Conservation (phyloP, 306 rosid genomes). For the Glycine tomentella region DNA sequence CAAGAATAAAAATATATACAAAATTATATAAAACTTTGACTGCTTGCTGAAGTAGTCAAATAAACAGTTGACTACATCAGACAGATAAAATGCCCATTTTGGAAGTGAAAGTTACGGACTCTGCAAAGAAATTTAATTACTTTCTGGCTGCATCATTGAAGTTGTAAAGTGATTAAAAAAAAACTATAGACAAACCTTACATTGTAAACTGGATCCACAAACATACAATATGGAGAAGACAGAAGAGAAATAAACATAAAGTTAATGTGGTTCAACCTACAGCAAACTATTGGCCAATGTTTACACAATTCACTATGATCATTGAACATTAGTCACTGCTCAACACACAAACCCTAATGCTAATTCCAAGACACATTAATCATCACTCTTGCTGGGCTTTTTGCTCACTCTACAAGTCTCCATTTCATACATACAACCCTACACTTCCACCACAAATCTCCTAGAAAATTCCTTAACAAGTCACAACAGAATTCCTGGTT, state of each 20-base stretch:
- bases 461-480: constrained; percentile 24
- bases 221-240: neutral
- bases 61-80: constrained; percentile 27
- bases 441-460: constrained; percentile 24
- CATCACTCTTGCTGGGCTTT: neutral
- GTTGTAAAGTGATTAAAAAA: constrained; percentile 16
- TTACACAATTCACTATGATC: constrained; percentile 25
- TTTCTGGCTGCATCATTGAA: neutral
- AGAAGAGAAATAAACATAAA: constrained; percentile 3
- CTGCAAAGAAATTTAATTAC: too few relatives aligned
- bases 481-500: constrained; percentile 2
- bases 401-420: neutral
- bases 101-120: neutral
- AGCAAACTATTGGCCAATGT: neutral
- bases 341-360: neutral
- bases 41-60: constrained; percentile 32
- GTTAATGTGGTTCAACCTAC: neutral
- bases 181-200: neutral
- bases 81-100: constrained; percentile 21
- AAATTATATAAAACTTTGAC: constrained; percentile 33
- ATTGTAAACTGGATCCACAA: neutral
- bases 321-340: neutral
- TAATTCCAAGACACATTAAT: neutral
- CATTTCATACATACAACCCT: constrained; percentile 21
- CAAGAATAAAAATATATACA: constrained; percentile 20